These are phyloP conservation scores for Naumovozyma dairenensis DNA, from an alignment of 805 yeast species.

Conservation along the genomic window DNA sequence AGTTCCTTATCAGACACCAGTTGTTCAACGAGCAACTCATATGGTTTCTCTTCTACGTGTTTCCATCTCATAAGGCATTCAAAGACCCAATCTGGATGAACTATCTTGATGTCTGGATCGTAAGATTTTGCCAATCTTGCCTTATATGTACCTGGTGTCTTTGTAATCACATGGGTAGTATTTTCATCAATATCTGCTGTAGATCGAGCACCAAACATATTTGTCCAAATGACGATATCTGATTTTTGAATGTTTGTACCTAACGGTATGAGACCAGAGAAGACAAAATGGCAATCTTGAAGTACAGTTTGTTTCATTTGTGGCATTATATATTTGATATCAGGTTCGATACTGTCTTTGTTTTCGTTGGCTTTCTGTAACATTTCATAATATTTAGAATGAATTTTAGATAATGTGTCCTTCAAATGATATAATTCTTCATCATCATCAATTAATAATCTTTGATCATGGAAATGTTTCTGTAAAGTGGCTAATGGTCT, in stretches of 20 bases:
- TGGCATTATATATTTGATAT: conserved; percentile 64
- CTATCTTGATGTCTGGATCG: conserved; percentile 60
- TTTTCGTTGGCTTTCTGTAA: conserved; percentile 27
- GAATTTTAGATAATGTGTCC: conserved; percentile 53
- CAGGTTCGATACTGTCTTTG: conserved; percentile 42
- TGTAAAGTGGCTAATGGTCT: conserved; percentile 81
- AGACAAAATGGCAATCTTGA: conserved; percentile 56
- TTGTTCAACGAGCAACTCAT: conserved; percentile 41
- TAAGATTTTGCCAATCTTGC: conserved; percentile 67
- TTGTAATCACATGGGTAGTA: conserved; percentile 85
- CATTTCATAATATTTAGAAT: conserved; percentile 51
- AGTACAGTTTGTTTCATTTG: conserved; percentile 61
- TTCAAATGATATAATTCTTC: conserved; percentile 59
- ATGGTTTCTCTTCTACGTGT: conserved; percentile 53
- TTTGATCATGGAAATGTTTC: conserved; percentile 47
- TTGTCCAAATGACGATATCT: conserved; percentile 87
- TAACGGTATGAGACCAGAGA: conserved; percentile 87
- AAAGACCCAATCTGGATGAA: conserved; percentile 88
- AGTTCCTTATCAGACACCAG: conserved; percentile 37
- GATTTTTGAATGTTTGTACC: conserved; percentile 63
- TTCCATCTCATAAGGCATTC: conserved; percentile 76
- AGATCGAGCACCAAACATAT: conserved; percentile 82
- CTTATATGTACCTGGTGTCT: conserved; percentile 71
- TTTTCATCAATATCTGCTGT: conserved; percentile 57
- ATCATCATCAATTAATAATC: conserved; percentile 66